Base-by-base conservation (phyloP, 2,329 filamentous ascomycete genomes). In the Colletotrichum magnum region DNA sequence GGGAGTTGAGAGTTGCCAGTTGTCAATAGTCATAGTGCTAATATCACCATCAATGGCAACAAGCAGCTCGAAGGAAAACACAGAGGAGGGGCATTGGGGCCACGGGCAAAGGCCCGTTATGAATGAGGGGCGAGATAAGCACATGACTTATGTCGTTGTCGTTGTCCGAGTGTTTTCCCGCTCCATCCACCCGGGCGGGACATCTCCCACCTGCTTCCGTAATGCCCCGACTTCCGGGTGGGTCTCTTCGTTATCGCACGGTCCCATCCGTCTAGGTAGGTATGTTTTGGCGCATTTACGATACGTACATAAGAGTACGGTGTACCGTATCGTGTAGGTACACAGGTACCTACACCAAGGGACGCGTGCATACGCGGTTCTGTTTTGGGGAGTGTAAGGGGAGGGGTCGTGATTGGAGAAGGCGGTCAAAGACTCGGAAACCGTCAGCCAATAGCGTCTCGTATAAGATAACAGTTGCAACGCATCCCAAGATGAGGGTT, bases 401-500 rank as follows among this genome's bases (percentile, higher is more conserved):
- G 50, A 43, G 58, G 43, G 32, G 24, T 50, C 10, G 32, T 36
- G 32, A 36, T 36, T 58, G 53, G 65, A 68, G 65, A 65, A 65
- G 53, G 21, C 41, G 53, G 53, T 45, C 47, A 58, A 18, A 28
- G 39, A 15, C 61, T 36, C 18, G 18, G 21, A 36, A 28, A 36
- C 13, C 13, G 45, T 12, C 36, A 45, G 3, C 66, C 62, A 69
- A 69, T 60, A 13, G 43, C 6, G 53, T 43, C 9, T 18, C 13
- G 7, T 36, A n/a, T 60, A 7, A 48, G 58, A 54, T 47, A n/a
- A 16, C 36, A 41, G 39, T 64, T 28, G 48, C 66, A 69, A 59
- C 28, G 21, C 1, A 43, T n/a, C 41, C 5, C 10, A 15, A n/a
- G 41, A 15, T 43, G 21, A 52, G 16, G n/a, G 32, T 28, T 59